Conservation (phyloP, 1,284 basidiomycete genomes). For the Cryptococcus sp. region DNA sequence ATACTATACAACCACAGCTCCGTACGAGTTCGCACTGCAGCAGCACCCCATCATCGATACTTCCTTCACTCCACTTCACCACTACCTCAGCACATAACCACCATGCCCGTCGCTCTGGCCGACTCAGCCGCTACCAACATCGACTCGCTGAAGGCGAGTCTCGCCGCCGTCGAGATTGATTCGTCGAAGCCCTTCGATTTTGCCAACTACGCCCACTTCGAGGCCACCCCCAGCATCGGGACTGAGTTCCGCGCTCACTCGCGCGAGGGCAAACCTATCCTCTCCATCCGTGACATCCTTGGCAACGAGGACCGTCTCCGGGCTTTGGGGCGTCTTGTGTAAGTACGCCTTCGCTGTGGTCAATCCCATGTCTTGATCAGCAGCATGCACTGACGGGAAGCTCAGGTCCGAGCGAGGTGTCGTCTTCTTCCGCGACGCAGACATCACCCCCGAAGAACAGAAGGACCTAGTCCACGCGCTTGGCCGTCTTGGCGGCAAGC, state of each 20-base stretch:
- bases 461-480: slow-evolving; percentile 54
- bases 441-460: slow-evolving; percentile 54
- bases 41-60: neutral
- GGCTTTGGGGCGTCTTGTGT: slow-evolving; percentile 37
- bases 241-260: slow-evolving; percentile 46
- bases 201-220: slow-evolving; percentile 29
- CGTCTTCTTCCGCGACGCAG: slow-evolving; percentile 62
- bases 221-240: slow-evolving; percentile 40
- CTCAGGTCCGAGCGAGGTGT: slow-evolving; percentile 61
- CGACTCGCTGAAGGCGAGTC: slow-evolving; percentile 4
- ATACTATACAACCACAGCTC: too few relatives aligned
- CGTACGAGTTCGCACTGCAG: too few relatives aligned
- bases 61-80: neutral
- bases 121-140: neutral
- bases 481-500: slow-evolving; percentile 60
- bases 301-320: slow-evolving; percentile 26
- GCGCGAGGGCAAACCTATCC: slow-evolving; percentile 21
- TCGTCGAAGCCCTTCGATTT: slow-evolving; percentile 11
- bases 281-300: slow-evolving; percentile 31
- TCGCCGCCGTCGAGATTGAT: neutral
- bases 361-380: neutral
- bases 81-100: neutral
- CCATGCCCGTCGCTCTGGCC: slow-evolving; percentile 5
- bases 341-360: slow-evolving; percentile 9
- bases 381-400: neutral